Evolutionary conservation across 768 basidiomycete genomes (phyloP).

Genomic region (Pleurotus tuoliensis): DNA sequence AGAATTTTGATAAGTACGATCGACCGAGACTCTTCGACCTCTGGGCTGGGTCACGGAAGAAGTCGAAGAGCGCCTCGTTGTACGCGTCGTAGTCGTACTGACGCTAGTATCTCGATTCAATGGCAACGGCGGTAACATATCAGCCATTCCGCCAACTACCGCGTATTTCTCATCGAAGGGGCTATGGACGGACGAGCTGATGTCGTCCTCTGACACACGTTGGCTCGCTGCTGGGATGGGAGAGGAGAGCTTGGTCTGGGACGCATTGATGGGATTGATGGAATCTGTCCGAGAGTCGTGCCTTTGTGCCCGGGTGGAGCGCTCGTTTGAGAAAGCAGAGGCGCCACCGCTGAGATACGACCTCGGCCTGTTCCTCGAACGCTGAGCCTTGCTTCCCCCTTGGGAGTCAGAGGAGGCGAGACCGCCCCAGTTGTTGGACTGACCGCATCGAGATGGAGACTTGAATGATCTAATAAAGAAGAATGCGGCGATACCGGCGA

Average conservation of each 20-base stretch:
- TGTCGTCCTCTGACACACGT: neutral
- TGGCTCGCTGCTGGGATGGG: neutral
- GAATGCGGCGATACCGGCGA: slow-evolving; percentile 6
- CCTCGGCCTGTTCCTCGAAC: neutral
- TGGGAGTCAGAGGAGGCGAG: slow-evolving; percentile 31
- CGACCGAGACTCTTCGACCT: neutral
- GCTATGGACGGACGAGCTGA: slow-evolving; percentile 1
- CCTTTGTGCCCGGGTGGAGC: slow-evolving; percentile 9
- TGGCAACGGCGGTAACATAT: neutral
- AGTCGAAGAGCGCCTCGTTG: neutral
- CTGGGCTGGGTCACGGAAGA: neutral
- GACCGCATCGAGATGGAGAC: slow-evolving; percentile 4
- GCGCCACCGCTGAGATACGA: neutral
- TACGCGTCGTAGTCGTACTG: neutral
- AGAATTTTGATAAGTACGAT: neutral
- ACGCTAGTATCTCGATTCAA: slow-evolving; percentile 3
- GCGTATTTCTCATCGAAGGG: slow-evolving; percentile 5
- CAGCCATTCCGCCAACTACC: neutral
- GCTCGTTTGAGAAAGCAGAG: neutral
- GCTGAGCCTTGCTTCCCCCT: slow-evolving; percentile 5
- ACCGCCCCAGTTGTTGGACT: slow-evolving; percentile 22
- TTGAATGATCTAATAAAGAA: slow-evolving; percentile 10
- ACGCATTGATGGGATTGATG: slow-evolving; percentile 16
- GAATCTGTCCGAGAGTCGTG: slow-evolving; percentile 15
- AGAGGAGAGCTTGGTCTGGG: neutral